A percentile compares a stretch with the other conserved stretches of the same genome.
Evolutionary conservation across 2,329 filamentous ascomycete genomes (phyloP).

Genomic region (Phaeosphaeriaceae sp.): DNA sequence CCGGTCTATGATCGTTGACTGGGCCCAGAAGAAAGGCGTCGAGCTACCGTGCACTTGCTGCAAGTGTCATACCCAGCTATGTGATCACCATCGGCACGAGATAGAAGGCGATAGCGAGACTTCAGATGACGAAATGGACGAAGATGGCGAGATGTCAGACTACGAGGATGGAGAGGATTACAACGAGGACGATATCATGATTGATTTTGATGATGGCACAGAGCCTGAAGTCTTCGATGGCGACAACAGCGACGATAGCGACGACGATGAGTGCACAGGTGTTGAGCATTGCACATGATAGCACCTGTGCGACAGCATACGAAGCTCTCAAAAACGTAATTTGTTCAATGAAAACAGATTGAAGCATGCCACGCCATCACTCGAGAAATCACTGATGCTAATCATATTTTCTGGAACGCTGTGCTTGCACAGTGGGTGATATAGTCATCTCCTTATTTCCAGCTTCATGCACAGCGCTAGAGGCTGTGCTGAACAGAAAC

Average conservation of each 20-base stretch:
- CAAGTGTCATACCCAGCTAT: neutral
- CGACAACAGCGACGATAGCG: neutral
- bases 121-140: neutral
- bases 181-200: neutral
- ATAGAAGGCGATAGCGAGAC: neutral
- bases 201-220: neutral
- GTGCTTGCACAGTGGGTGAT: no score
- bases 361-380: no score
- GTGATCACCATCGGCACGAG: neutral
- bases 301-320: no score
- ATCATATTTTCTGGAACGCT: no score
- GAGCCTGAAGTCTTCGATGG: neutral
- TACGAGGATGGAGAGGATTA: neutral
- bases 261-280: neutral
- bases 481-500: no score
- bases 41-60: slow-evolving; percentile 2
- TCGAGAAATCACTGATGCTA: no score
- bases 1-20: neutral
- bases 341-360: no score
- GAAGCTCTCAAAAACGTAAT: no score
- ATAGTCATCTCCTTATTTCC: no score
- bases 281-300: neutral
- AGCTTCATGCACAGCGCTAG: no score
- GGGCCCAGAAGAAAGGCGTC: neutral
- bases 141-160: neutral